Conservation (phyloP, 1,284 basidiomycete species). For the Sporisorium sorghi region DNA sequence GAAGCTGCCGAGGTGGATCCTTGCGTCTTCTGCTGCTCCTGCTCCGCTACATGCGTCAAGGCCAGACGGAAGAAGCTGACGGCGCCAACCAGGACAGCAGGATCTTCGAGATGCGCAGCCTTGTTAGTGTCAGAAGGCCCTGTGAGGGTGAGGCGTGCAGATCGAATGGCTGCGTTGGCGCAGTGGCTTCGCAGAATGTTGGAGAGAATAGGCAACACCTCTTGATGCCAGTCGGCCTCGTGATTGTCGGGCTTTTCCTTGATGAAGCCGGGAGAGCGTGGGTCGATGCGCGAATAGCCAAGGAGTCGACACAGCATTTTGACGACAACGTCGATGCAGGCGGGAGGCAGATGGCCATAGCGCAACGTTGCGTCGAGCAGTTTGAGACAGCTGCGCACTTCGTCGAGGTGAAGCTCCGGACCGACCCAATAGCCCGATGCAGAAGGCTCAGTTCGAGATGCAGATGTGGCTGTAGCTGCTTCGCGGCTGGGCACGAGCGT, state of each 20-base stretch:
- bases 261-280: constrained; percentile 32
- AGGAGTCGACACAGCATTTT: constrained; percentile 61
- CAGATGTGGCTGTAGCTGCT: constrained; percentile 13
- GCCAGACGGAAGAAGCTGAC: constrained; percentile 61
- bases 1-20: constrained; percentile 9
- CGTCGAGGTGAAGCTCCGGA: constrained; percentile 53
- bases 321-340: constrained; percentile 53
- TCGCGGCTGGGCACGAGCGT: constrained; percentile 52
- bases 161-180: constrained; percentile 61
- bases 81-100: constrained; percentile 62
- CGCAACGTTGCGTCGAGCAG: constrained; percentile 61
- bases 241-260: constrained; percentile 21
- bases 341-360: constrained; percentile 63
- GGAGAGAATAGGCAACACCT: constrained; percentile 49
- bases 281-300: constrained; percentile 52
- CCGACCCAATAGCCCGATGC: constrained; percentile 36
- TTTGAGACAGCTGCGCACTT: constrained; percentile 58
- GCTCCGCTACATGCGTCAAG: constrained; percentile 49
- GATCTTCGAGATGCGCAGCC: constrained; percentile 34
- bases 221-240: constrained; percentile 40
- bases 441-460: constrained; percentile 10
- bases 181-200: constrained; percentile 66
- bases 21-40: constrained; percentile 44
- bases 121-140: constrained; percentile 1
- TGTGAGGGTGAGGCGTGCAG: constrained; percentile 50